These are phyloP conservation scores for Globisporangium paddicum DNA, from an alignment of 352 stramenopile species.

Conservation along the genomic window DNA sequence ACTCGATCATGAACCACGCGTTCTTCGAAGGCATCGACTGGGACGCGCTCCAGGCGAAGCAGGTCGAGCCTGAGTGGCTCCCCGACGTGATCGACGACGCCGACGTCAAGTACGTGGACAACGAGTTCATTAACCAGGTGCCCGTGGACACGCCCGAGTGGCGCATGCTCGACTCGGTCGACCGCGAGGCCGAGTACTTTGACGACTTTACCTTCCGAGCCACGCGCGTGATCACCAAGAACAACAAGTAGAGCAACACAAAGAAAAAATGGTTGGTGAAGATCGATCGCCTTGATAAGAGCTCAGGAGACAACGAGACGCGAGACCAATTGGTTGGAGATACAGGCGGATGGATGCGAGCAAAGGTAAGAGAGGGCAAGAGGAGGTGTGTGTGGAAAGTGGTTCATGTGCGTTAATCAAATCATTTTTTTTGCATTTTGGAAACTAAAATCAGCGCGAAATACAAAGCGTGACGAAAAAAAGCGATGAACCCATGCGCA, in stretches of 20 bases:
- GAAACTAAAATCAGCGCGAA: neutral
- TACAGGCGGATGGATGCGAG: neutral
- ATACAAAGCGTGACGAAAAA: neutral
- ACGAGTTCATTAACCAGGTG: conserved; percentile 85
- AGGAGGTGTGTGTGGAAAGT: neutral
- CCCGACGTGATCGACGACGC: conserved; percentile 79
- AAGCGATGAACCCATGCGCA: conserved; percentile 5
- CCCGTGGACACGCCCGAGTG: conserved; percentile 85
- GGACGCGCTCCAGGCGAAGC: conserved; percentile 79
- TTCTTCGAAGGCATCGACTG: conserved; percentile 89
- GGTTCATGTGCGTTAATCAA: conserved; percentile 1
- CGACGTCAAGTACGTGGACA: conserved; percentile 86
- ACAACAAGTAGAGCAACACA: conserved; percentile 16
- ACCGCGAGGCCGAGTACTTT: conserved; percentile 80
- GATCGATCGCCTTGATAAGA: neutral
- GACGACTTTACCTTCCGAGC: conserved; percentile 83
- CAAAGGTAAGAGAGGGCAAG: neutral
- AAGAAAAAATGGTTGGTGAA: neutral
- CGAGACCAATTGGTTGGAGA: neutral
- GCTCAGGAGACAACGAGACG: neutral
- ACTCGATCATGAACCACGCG: conserved; percentile 86
- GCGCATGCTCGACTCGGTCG: conserved; percentile 86
- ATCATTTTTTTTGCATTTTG: conserved; percentile 1
- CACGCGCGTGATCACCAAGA: conserved; percentile 50
- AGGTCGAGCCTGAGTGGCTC: conserved; percentile 74